Percentiles rank a stretch among this genome's conserved stretches.
These are phyloP conservation scores for Populus davidiana DNA, from an alignment of 345 rosid species.

Conservation along the genomic window DNA sequence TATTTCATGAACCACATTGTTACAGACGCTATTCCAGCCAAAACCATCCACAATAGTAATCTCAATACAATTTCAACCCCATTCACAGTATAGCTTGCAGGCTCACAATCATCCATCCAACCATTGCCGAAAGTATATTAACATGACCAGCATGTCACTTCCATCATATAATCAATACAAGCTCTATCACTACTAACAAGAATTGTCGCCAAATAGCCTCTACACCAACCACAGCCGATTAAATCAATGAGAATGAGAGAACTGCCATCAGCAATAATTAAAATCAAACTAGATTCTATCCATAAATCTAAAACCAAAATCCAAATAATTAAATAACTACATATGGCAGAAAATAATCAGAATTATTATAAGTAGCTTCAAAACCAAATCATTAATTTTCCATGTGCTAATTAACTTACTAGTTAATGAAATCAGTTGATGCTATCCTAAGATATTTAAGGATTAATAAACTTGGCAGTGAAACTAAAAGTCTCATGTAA, in stretches of 20 bases:
- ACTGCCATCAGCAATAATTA: background rate
- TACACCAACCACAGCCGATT: background rate
- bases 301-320: background rate
- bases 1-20: background rate
- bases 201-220: background rate
- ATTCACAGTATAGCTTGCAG: background rate
- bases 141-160: background rate
- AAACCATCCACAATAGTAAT: background rate
- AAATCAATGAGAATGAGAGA: background rate
- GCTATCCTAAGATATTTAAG: background rate
- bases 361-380: background rate
- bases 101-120: background rate
- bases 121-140: background rate
- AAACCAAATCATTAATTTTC: background rate
- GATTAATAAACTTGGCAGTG: background rate
- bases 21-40: background rate
- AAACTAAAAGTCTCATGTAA: background rate
- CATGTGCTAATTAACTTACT: background rate
- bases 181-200: background rate
- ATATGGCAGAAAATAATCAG: background rate
- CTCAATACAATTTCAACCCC: background rate
- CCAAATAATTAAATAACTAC: conserved; percentile 40
- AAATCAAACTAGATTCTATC: background rate
- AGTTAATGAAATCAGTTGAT: background rate
- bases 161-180: background rate